Percentiles rank a stretch among this genome's conserved stretches.
Evolutionary conservation across 1,284 basidiomycete genomes (phyloP).

Genomic region (Xerocomus minutiporus): DNA sequence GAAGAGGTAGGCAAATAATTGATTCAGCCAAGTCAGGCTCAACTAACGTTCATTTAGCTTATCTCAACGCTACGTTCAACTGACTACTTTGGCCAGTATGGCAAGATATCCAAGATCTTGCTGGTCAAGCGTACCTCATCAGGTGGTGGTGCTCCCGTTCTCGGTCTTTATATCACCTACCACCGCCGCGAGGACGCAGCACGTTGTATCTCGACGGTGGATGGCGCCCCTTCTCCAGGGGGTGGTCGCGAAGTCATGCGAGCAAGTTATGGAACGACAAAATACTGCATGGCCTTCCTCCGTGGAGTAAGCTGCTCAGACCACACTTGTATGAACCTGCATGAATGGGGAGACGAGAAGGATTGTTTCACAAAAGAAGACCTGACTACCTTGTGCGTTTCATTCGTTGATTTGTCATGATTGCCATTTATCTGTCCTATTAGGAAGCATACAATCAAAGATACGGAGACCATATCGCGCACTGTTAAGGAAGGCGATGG

Average conservation of each 20-base stretch:
- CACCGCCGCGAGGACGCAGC: conserved; percentile 93
- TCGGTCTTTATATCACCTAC: conserved; percentile 97
- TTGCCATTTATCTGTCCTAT: conserved; percentile 17
- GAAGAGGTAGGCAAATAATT: conserved; percentile 74
- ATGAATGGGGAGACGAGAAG: conserved; percentile 98
- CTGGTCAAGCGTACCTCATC: conserved; percentile 86
- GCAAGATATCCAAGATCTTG: conserved; percentile 95
- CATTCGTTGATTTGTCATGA: conserved; percentile 5
- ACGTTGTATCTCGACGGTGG: conserved; percentile 87
- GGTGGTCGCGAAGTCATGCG: conserved; percentile 78
- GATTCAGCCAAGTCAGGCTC: conserved; percentile 6
- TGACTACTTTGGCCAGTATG: conserved; percentile 99
- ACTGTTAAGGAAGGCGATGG: conserved; percentile 61
- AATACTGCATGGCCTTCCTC: conserved; percentile 97
- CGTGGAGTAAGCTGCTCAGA: conserved; percentile 84
- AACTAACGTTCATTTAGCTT: conserved; percentile 49
- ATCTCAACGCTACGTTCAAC: conserved; percentile 91
- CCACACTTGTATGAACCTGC: conserved; percentile 88
- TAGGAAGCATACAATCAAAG: conserved; percentile 86
- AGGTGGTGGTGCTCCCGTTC: conserved; percentile 68
- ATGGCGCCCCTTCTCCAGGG: conserved; percentile 84
- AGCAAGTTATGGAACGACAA: conserved; percentile 94
- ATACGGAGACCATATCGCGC: conserved; percentile 63
- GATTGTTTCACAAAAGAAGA: conserved; percentile 96
- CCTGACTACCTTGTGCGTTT: conserved; percentile 76